Base-by-base conservation (phyloP, 176 grass and related monocot species). In the Carex parvula region DNA sequence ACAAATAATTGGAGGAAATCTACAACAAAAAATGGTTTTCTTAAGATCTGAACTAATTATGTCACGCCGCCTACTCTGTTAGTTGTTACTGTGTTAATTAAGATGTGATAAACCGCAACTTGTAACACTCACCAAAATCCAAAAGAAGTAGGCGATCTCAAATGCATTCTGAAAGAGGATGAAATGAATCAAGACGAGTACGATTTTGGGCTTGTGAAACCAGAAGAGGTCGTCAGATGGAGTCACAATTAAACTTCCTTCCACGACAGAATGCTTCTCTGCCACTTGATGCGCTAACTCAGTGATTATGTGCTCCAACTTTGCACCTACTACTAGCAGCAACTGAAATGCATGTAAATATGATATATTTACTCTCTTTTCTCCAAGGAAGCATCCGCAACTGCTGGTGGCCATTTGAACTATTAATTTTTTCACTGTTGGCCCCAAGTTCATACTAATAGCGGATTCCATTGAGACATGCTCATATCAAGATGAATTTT, bases 241-340 rank as follows among this genome's bases (percentile, higher is more conserved):
- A 58, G 89, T 64, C 10, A 98, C 92, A 35, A 95, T 44, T 72
- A 98, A 17, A 16, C 84, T 83, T 4, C 92, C 95, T 85, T 78
- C 58, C 33, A 98, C 76, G 0, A 88, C 80, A 0, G 76, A 79
- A 56, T 95, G 80, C 21, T 91, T 98, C 10, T 93, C 75, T 2
- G 91, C 82, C 74, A 98, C 95, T 76, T 98, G 83, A 3, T 92
- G 65, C 32, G 96, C 92, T 64, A 98, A 66, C 30, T 95, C 85
- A 0, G 75, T 89, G 24, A 98, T 95, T 21, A 98, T 95, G 30
- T 98, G 92, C 84, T 93, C 96, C 88, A 98, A 83, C 84, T 98
- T 98, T 33, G 80, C 87, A 61, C 92, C 96, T 5, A 98, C 53
- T 53, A 86, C 37, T 75, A 95, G 80, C 16, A 98, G 76, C 42